These are phyloP conservation scores for Neonectria sp. DNA, from an alignment of 2,329 filamentous ascomycete genomes.

Conservation along the genomic window DNA sequence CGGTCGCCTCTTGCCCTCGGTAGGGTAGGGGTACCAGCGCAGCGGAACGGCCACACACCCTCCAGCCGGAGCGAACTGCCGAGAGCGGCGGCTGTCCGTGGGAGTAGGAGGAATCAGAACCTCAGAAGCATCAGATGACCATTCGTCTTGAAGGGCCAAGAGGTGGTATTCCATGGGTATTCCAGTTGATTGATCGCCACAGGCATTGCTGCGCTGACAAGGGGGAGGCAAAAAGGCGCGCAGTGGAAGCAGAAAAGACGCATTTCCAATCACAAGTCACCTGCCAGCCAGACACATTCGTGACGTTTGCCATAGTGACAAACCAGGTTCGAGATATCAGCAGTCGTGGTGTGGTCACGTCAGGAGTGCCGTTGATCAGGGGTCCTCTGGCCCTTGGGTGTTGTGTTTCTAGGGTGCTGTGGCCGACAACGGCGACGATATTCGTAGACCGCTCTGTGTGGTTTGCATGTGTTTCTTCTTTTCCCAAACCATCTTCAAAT, in stretches of 20 bases:
- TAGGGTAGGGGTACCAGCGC: conserved; percentile 41
- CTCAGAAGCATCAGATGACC: conserved; percentile 44
- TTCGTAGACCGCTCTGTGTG: conserved; percentile 2
- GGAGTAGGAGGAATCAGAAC: conserved; percentile 8
- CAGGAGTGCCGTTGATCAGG: conserved; percentile 10
- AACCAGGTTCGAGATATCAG: conserved; percentile 11
- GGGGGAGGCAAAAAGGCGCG: not conserved
- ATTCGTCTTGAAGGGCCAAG: conserved; percentile 25
- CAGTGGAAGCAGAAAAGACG: conserved; percentile 10
- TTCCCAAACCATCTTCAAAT: conserved; percentile 1
- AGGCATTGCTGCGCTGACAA: conserved; percentile 22
- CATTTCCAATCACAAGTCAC: conserved; percentile 17
- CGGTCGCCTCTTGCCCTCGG: conserved; percentile 39
- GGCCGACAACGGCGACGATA: conserved; percentile 16
- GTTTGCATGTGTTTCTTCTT: conserved; percentile 1
- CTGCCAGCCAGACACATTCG: not conserved
- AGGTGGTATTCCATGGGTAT: conserved; percentile 33
- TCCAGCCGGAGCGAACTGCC: conserved; percentile 41
- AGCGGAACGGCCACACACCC: conserved; percentile 40
- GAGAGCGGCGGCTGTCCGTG: conserved; percentile 38
- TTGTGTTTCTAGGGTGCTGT: not conserved
- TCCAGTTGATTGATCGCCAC: conserved; percentile 25
- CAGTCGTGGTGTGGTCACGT: conserved; percentile 13
- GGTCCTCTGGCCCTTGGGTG: conserved; percentile 6
- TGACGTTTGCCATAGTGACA: conserved; percentile 13